phyloP scores from a whole-genome alignment of 345 rosid species.

The Diplotaxis tenuifolia region DNA sequence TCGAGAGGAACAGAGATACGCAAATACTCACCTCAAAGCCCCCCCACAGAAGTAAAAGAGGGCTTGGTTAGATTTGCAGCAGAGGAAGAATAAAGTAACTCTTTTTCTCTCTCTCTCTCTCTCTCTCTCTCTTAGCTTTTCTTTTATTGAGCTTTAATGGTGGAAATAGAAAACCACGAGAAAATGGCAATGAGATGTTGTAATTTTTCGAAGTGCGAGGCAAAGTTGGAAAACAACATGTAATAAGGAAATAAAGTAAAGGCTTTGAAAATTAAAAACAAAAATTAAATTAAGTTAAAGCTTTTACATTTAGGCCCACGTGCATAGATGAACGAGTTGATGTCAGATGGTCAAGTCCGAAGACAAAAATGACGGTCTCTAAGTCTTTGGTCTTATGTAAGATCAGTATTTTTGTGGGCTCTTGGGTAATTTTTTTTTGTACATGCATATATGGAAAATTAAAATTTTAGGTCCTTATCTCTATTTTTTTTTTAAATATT shows the following conservation, averaged over 20 bases:
- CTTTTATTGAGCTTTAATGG: slow-evolving; percentile 28
- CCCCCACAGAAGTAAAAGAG: slow-evolving; percentile 2
- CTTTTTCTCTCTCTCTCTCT: background rate
- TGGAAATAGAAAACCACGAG: slow-evolving; percentile 23
- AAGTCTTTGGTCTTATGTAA: slow-evolving; percentile 22
- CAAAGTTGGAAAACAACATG: slow-evolving; percentile 32
- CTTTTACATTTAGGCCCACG: slow-evolving; percentile 37
- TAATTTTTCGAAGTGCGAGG: slow-evolving; percentile 41
- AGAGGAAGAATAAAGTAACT: slow-evolving; percentile 35
- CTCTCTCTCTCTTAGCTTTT: background rate
- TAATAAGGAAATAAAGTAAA: slow-evolving; percentile 14
- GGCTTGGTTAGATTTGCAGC: slow-evolving; percentile 13
- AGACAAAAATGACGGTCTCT: slow-evolving; percentile 30
- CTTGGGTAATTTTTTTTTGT: too few species aligned
- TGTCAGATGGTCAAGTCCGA: slow-evolving; percentile 43
- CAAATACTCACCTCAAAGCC: slow-evolving; percentile 31
- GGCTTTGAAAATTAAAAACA: slow-evolving; percentile 13
- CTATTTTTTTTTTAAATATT: too few species aligned
- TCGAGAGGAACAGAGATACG: slow-evolving; percentile 20
- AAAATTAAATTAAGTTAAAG: background rate
- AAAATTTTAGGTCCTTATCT: too few species aligned
- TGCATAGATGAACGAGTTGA: slow-evolving; percentile 41
- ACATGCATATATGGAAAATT: too few species aligned
- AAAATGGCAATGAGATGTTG: slow-evolving; percentile 26
- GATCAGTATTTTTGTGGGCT: too few species aligned